Evolutionary conservation across 164 flowering plant genomes (phyloP).

Genomic region (Brasenia schreberi): DNA sequence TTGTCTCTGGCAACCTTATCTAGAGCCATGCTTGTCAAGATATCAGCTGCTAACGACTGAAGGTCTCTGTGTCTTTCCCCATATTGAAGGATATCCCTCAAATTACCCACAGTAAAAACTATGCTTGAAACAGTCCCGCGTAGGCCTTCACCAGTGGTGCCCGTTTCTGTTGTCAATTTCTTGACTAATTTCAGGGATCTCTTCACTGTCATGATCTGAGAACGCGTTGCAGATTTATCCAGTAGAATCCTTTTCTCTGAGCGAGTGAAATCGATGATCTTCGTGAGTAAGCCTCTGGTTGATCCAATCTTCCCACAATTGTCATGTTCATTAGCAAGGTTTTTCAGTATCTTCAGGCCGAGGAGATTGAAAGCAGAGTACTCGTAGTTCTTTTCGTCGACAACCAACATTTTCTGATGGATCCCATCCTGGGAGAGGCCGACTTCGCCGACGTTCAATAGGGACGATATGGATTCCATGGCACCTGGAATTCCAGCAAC

Average conservation of each 20-base stretch:
- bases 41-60: conserved; percentile 59
- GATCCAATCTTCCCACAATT: conserved; percentile 91
- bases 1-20: conserved; percentile 77
- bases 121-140: conserved; percentile 66
- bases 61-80: conserved; percentile 55
- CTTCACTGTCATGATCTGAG: conserved; percentile 50
- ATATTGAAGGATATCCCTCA: conserved; percentile 57
- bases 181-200: conserved; percentile 65
- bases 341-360: conserved; percentile 77
- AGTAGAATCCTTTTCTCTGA: conserved; percentile 26
- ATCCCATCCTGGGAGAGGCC: conserved; percentile 42
- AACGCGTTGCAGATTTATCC: conserved; percentile 16
- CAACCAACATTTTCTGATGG: conserved; percentile 29
- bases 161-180: conserved; percentile 72
- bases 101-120: conserved; percentile 81
- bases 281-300: conserved; percentile 73
- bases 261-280: conserved; percentile 70
- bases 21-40: conserved; percentile 58
- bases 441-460: conserved; percentile 34
- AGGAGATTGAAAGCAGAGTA: conserved; percentile 49
- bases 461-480: conserved; percentile 85
- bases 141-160: conserved; percentile 60
- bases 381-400: conserved; percentile 34
- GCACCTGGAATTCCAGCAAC: conserved; percentile 92
- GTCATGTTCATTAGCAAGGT: conserved; percentile 71